Base-by-base conservation (phyloP, 108 stramenopile genomes). In the Craspedostauros australis region DNA sequence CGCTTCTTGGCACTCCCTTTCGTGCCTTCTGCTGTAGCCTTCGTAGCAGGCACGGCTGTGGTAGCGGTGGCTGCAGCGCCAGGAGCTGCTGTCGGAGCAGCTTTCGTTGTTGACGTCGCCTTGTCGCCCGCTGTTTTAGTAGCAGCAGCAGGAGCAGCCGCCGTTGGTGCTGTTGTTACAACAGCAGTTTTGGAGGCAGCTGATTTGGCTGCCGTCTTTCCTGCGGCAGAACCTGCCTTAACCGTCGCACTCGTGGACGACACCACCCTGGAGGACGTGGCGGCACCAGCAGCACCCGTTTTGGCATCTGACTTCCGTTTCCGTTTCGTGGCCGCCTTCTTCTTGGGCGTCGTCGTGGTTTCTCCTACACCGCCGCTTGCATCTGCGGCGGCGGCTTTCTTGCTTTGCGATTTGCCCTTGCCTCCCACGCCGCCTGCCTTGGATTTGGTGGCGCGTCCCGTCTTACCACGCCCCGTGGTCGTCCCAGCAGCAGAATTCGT, bases 261-360 rank as follows among this genome's bases (percentile, higher is more conserved):
- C 11, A 15, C 54, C 20, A 15, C 29, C 36, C 27, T 24, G 9
- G 26, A 0, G 28, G 26, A 20, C n/a, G n/a, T n/a, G n/a, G n/a
- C n/a, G n/a, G n/a, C n/a, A n/a, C n/a, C n/a, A 26, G 51, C 14
- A 29, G 46, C 6, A 3, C 32, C 16, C 38, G 63, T 22, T 4
- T 11, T 31, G 3, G 22, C 29, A 4, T 70, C 64, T 12, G 57
- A 9, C 49, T 77, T 77, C 29, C 70, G 57, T 39, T 77, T 78
- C 5, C 72, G 72, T 44, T 78, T 66, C 18, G 33, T 59, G 8
- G 67, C 62, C 3, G 60, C 24, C 32, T 67, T 54, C 42, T 53
- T 63, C 20, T 38, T 21, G 15, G 31, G 36, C 15, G 39, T 50
- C n/a, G 50, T 26, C 26, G 33, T 24, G 3, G 40, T 5, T 5